Base-by-base conservation (phyloP, 352 stramenopile genomes). In the Pythium angustatum region DNA sequence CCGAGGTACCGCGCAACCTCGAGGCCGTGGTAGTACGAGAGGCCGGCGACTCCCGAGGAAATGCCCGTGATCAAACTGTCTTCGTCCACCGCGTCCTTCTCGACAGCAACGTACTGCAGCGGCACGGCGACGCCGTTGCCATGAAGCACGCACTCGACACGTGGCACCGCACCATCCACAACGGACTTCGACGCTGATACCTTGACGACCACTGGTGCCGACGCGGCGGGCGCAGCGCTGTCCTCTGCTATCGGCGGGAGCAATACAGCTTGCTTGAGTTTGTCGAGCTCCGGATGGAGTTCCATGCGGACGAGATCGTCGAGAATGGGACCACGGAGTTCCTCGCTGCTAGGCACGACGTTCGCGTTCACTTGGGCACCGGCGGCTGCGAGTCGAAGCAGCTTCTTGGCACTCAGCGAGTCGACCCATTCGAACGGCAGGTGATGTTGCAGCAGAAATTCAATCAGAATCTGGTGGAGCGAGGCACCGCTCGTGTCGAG, bases 401-500 rank as follows among this genome's bases (percentile, higher is more conserved):
- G 55, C 45, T 84, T 78, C 34, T 78, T 82, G 17, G 73, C 69
- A 33, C 78, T 87, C 2, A 72, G 34, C 48, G 66, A 83, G 62
- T 85, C 81, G 22, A 85, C 65, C 76, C 78, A 93, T 31, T 84
- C 64, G 57, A 93, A 93, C 15, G 81, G 81, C 53, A 93, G 64
- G 14, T 63, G 62, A 48, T 93, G 73, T 50, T 93, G 75, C 33
- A 93, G 71, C 19, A 83, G 72, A 31, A 93, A 57, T 56, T 80
- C 70, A 19, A 91, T n/a, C n/a, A 90, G 45, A 17, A 78, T 71
- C 15, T 60, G 54, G 12, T 75, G 59, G 21, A 88, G 64, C 44
- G 51, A 50, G 4, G 44, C 66, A 5, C 9, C 48, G 31, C 79
- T 66, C 3, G 60, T 38, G 48, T 66, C 60, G 9, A 62, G 17